Evolutionary conservation across 2,329 filamentous ascomycete species (phyloP).

Genomic region (Botrytis aclada): DNA sequence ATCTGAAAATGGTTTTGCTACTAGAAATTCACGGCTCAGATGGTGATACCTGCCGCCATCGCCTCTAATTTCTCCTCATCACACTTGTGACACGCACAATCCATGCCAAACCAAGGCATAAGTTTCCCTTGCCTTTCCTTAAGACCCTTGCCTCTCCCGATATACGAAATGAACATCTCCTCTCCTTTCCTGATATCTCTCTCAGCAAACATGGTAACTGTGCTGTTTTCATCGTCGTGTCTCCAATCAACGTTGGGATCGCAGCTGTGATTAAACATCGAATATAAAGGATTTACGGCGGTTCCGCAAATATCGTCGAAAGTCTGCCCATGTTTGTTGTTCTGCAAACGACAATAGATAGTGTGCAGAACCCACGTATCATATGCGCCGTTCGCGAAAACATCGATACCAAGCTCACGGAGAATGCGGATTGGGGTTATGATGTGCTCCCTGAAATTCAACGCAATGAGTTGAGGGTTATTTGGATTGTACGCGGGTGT

Average conservation of each 20-base stretch:
- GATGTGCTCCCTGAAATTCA: slow-evolving; percentile 36
- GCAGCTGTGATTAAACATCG: slow-evolving; percentile 39
- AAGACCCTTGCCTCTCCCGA: slow-evolving; percentile 22
- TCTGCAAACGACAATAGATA: slow-evolving; percentile 37
- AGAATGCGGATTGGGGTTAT: slow-evolving; percentile 34
- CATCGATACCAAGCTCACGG: slow-evolving; percentile 34
- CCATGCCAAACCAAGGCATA: slow-evolving; percentile 24
- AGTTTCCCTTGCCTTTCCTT: slow-evolving; percentile 17
- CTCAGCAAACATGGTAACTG: slow-evolving; percentile 31
- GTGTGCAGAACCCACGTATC: slow-evolving; percentile 38
- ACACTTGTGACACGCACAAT: slow-evolving; percentile 17
- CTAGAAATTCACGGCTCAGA: neutral
- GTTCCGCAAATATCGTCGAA: slow-evolving; percentile 34
- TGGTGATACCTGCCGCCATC: neutral
- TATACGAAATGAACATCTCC: slow-evolving; percentile 33
- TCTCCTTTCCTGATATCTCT: slow-evolving; percentile 29
- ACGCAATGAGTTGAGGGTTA: slow-evolving; percentile 34
- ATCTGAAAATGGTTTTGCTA: neutral
- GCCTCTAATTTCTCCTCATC: slow-evolving; percentile 3
- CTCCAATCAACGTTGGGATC: slow-evolving; percentile 36
- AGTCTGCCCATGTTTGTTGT: slow-evolving; percentile 37
- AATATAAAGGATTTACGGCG: slow-evolving; percentile 34
- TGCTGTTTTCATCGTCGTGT: slow-evolving; percentile 29
- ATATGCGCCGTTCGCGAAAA: slow-evolving; percentile 33
- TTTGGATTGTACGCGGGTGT: slow-evolving; percentile 34